These are phyloP conservation scores for Candida silvicultrix DNA, from an alignment of 805 yeast species.

Conservation along the genomic window DNA sequence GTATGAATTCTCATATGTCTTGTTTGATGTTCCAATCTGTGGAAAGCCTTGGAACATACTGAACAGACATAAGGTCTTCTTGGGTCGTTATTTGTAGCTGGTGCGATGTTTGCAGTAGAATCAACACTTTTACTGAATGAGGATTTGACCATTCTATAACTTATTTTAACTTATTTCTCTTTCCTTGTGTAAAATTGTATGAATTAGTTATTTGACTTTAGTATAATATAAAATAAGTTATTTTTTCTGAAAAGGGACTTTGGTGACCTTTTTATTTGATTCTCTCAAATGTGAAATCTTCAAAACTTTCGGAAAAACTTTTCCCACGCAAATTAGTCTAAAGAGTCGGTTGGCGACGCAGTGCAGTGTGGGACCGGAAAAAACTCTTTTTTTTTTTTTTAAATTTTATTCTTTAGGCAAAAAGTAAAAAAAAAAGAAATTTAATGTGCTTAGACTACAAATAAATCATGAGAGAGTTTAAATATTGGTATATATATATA, in stretches of 20 bases:
- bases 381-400: too few species aligned
- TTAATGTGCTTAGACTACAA: too few species aligned
- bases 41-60: conserved; percentile 79
- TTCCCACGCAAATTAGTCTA: neutral
- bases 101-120: neutral
- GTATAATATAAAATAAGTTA: too few species aligned
- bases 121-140: neutral
- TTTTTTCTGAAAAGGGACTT: neutral
- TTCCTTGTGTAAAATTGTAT: too few species aligned
- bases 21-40: conserved; percentile 85
- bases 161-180: too few species aligned
- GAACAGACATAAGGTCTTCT: conserved; percentile 78
- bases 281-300: neutral
- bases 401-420: too few species aligned
- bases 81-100: conserved; percentile 6
- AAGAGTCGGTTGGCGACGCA: neutral
- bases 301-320: neutral
- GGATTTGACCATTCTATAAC: neutral
- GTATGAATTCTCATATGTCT: conserved; percentile 90
- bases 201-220: too few species aligned
- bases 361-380: neutral
- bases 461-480: too few species aligned
- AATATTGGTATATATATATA: too few species aligned
- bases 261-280: neutral
- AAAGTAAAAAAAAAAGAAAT: neutral